Conservation (phyloP, 2,329 filamentous ascomycete genomes). For the Sordariomycetes sp. region DNA sequence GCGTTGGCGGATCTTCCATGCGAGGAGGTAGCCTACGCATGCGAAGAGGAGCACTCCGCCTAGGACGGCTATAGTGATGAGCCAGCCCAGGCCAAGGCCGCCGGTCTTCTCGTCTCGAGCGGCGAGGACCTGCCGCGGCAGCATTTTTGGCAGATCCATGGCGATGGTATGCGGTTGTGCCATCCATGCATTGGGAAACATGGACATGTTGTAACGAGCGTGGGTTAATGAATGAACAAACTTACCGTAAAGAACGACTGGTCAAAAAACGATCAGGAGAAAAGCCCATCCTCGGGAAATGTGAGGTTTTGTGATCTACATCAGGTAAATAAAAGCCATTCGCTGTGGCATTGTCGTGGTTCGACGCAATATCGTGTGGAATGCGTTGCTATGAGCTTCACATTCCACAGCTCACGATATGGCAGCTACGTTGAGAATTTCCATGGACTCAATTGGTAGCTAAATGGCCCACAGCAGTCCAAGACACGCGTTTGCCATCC, state of each 20-base stretch:
- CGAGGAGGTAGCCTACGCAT: constrained; percentile 29
- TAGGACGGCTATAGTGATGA: constrained; percentile 36
- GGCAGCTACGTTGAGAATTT: too few species aligned
- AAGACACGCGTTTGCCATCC: too few species aligned
- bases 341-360: too few species aligned
- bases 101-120: not conserved
- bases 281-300: too few species aligned
- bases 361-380: constrained; percentile 20
- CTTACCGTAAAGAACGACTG: constrained; percentile 1
- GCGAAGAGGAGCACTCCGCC: constrained; percentile 37
- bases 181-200: not conserved
- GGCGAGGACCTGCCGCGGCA: too few species aligned
- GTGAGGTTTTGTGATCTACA: too few species aligned
- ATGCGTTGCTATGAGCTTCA: constrained; percentile 26
- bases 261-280: constrained; percentile 1
- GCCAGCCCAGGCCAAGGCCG: constrained; percentile 23
- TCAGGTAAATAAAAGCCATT: too few species aligned
- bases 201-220: not conserved
- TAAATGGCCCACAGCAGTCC: too few species aligned
- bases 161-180: not conserved
- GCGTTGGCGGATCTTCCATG: constrained; percentile 22
- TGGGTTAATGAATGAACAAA: not conserved
- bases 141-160: constrained; percentile 1
- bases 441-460: too few species aligned
- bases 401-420: too few species aligned